Evolutionary conservation across 2,329 filamentous ascomycete genomes (phyloP).

Genomic region (Elsinoe arachidis): DNA sequence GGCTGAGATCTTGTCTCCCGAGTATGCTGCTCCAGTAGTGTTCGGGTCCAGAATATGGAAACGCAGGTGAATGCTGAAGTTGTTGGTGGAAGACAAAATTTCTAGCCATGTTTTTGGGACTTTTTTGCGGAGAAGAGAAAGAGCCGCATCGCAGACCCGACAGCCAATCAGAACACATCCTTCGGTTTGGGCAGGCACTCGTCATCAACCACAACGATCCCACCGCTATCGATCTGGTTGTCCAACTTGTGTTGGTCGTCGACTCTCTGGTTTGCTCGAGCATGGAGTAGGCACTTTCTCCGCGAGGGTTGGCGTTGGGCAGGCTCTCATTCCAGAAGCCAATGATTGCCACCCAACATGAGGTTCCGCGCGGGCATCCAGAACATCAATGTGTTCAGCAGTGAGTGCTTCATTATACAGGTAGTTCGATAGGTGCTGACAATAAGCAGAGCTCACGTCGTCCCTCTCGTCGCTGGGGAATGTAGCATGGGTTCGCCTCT

Average conservation of each 20-base stretch:
- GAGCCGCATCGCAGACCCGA: neutral
- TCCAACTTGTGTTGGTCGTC: no score
- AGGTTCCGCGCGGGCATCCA: slow-evolving; percentile 46
- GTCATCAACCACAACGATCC: no score
- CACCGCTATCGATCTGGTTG: no score
- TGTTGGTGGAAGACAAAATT: neutral
- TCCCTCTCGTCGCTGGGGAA: slow-evolving; percentile 62
- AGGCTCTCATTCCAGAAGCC: no score
- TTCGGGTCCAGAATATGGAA: no score
- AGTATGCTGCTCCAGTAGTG: no score
- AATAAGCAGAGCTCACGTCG: slow-evolving; percentile 48
- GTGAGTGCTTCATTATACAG: slow-evolving; percentile 27
- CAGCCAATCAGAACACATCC: neutral
- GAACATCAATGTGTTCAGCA: slow-evolving; percentile 45
- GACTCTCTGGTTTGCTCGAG: no score
- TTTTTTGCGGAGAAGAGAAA: neutral
- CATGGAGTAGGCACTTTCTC: neutral
- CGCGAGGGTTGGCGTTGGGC: neutral
- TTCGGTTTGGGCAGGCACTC: no score
- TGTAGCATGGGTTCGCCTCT: slow-evolving; percentile 82
- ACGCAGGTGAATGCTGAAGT: no score
- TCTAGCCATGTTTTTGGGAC: neutral
- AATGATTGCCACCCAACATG: slow-evolving; percentile 28
- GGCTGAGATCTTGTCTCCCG: no score
- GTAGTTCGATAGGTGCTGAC: neutral